Evolutionary conservation across 1,284 basidiomycete species (phyloP).

Genomic region (Marasmius fiardii): DNA sequence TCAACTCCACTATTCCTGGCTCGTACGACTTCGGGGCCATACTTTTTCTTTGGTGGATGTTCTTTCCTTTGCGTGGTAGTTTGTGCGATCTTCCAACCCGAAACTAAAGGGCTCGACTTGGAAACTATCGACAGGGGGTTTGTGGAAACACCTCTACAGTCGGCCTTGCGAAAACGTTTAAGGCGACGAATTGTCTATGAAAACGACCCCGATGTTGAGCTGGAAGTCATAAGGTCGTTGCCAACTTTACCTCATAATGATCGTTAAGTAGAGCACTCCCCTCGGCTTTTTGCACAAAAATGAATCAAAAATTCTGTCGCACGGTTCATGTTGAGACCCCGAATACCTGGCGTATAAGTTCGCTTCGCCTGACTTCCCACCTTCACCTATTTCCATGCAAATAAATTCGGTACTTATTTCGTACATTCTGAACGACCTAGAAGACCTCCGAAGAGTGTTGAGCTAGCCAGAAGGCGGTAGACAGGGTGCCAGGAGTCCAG

Average conservation of each 20-base stretch:
- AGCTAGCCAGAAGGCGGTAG: background rate
- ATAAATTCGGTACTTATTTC: background rate
- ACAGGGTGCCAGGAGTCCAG: background rate
- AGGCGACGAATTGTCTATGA: background rate
- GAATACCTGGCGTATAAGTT: background rate
- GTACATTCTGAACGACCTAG: background rate
- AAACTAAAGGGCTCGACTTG: conserved; percentile 4
- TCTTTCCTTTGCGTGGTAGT: background rate
- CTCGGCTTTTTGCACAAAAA: no score
- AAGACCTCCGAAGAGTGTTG: background rate
- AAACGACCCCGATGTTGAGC: background rate
- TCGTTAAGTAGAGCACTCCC: no score
- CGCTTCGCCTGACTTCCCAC: background rate
- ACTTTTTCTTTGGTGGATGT: conserved; percentile 6
- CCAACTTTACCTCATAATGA: background rate
- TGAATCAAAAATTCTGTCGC: background rate
- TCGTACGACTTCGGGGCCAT: conserved; percentile 3
- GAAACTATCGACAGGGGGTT: conserved; percentile 4
- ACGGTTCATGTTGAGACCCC: background rate
- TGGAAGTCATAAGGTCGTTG: background rate
- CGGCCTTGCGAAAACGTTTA: conserved; percentile 1
- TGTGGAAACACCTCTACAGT: conserved; percentile 7
- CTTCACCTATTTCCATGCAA: background rate
- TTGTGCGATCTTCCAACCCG: conserved; percentile 2
- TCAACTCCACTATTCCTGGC: conserved; percentile 4